Conservation (phyloP, 371 early-diverging fungal species). For the Entomophthora muscae region DNA sequence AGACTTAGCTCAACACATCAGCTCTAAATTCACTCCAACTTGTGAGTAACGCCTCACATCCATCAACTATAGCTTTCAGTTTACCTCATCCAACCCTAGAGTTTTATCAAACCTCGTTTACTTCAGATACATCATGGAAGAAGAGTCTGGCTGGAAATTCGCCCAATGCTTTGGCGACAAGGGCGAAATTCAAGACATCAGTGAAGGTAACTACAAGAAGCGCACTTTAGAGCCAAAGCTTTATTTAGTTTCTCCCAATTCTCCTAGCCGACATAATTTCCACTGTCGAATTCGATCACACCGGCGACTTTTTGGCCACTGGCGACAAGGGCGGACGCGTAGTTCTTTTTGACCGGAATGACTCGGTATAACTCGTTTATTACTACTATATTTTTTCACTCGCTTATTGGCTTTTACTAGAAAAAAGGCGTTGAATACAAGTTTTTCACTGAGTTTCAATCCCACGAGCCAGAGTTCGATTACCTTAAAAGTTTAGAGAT, state of each 20-base stretch:
- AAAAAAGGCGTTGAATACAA: slow-evolving; percentile 98
- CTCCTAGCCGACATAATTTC: slow-evolving; percentile 91
- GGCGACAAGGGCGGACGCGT: slow-evolving; percentile 96
- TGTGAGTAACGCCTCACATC: background rate
- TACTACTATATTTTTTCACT: slow-evolving; percentile 1
- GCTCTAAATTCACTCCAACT: background rate
- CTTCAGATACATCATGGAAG: slow-evolving; percentile 14
- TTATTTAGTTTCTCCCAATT: background rate
- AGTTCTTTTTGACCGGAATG: slow-evolving; percentile 91
- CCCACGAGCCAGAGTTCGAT: slow-evolving; percentile 98
- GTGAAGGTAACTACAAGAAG: slow-evolving; percentile 61
- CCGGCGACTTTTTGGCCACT: slow-evolving; percentile 92
- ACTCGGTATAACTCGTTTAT: slow-evolving; percentile 67
- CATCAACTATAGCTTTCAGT: background rate
- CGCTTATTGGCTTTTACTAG: slow-evolving; percentile 21
- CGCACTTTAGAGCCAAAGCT: background rate
- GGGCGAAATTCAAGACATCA: slow-evolving; percentile 91
- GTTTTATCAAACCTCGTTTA: background rate
- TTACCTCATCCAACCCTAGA: background rate
- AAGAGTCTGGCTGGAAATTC: slow-evolving; percentile 79
- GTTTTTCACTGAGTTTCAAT: slow-evolving; percentile 97
- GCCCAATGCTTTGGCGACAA: slow-evolving; percentile 98
- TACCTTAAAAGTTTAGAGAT: slow-evolving; percentile 98
- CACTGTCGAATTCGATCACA: slow-evolving; percentile 93
- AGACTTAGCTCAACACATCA: background rate